phyloP scores from a whole-genome alignment of 2,329 filamentous ascomycete genomes.

The Dothideomycetes sp. region DNA sequence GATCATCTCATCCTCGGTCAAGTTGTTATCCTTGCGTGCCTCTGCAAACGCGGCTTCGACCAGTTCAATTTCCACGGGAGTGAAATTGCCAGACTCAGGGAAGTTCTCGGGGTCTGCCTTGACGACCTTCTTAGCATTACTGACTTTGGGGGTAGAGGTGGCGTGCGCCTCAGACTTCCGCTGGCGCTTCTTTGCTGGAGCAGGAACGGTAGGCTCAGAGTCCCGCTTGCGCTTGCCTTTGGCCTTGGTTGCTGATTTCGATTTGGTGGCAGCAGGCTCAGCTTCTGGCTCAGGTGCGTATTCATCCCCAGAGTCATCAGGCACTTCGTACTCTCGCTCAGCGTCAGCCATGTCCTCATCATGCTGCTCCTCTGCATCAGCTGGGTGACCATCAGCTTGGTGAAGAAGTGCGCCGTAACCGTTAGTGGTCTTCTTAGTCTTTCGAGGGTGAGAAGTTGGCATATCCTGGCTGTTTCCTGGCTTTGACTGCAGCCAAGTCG shows the following conservation, averaged over 20 bases:
- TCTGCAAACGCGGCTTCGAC: slow-evolving; percentile 4
- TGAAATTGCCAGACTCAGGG: slow-evolving; percentile 8
- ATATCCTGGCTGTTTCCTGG: too few species aligned
- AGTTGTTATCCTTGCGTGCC: background rate
- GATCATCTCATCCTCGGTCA: slow-evolving; percentile 2
- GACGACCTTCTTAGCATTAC: too few species aligned
- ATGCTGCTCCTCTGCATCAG: background rate
- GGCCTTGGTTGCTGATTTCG: slow-evolving; percentile 5
- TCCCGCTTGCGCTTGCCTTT: slow-evolving; percentile 6
- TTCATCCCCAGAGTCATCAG: background rate
- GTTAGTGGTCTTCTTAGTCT: too few species aligned
- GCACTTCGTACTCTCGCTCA: background rate
- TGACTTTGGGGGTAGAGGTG: background rate
- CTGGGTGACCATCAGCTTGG: too few species aligned
- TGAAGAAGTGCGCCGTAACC: background rate
- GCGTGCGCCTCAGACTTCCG: background rate
- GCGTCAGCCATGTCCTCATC: background rate
- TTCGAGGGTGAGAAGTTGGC: too few species aligned
- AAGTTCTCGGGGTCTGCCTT: background rate
- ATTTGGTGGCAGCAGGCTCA: background rate
- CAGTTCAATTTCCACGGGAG: slow-evolving; percentile 2
- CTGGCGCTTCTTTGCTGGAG: background rate
- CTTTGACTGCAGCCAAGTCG: background rate
- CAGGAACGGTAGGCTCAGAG: slow-evolving; percentile 1
- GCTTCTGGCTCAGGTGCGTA: slow-evolving; percentile 7